phyloP scores from a whole-genome alignment of 2,329 filamentous ascomycete genomes.

The Chrysosporium queenslandicum region DNA sequence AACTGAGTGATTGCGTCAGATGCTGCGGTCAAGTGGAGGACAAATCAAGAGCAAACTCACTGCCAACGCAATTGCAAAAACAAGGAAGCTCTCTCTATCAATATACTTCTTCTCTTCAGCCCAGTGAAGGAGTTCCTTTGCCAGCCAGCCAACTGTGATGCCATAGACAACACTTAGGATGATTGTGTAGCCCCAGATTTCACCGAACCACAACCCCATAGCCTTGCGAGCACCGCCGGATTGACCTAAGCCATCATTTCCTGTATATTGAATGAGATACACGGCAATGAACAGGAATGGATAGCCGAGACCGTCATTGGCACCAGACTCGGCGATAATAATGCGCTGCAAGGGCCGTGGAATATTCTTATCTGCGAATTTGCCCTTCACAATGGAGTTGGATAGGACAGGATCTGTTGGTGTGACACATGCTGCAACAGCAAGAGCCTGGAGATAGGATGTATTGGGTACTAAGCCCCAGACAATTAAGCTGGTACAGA shows the following conservation, averaged over 20 bases:
- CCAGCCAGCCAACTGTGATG: constrained; percentile 65
- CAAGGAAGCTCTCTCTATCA: constrained; percentile 76
- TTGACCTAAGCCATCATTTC: constrained; percentile 46
- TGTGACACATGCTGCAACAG: constrained; percentile 76
- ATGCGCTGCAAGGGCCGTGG: constrained; percentile 71
- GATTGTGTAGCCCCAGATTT: constrained; percentile 78
- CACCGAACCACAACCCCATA: constrained; percentile 71
- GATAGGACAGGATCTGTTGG: constrained; percentile 83
- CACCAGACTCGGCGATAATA: constrained; percentile 71
- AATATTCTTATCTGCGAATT: constrained; percentile 84
- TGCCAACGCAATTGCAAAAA: constrained; percentile 74
- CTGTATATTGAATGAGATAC: constrained; percentile 69
- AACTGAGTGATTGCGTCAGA: constrained; percentile 37
- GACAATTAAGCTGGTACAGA: constrained; percentile 65
- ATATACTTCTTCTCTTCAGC: constrained; percentile 72
- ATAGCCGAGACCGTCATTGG: constrained; percentile 82
- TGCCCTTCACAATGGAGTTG: constrained; percentile 85
- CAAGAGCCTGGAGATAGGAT: constrained; percentile 66
- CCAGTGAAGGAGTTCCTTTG: constrained; percentile 73
- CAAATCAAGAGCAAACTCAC: constrained; percentile 36
- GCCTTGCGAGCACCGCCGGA: constrained; percentile 54
- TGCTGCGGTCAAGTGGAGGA: background rate
- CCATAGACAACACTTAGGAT: constrained; percentile 70
- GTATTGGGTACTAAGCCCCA: constrained; percentile 66
- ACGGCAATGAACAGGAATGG: constrained; percentile 78